Conservation (phyloP, 108 stramenopile species). For the Halocafeteria seosinensis region DNA sequence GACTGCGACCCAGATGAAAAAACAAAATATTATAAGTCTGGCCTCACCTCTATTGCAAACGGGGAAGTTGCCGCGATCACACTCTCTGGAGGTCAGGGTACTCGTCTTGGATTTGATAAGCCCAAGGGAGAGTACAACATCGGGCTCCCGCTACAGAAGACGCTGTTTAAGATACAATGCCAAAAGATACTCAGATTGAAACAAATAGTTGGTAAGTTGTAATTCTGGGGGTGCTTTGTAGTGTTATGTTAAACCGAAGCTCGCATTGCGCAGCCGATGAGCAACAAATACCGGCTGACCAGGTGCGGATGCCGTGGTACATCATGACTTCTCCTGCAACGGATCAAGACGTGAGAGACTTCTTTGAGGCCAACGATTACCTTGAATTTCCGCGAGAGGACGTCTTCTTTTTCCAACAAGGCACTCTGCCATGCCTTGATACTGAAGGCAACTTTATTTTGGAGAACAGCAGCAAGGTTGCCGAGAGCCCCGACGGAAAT, state of each 20-base stretch:
- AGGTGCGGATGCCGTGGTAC: constrained; percentile 51
- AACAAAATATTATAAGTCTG: constrained; percentile 7
- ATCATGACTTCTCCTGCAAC: constrained; percentile 94
- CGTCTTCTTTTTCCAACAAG: constrained; percentile 74
- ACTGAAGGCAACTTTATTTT: constrained; percentile 75
- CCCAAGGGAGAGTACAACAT: constrained; percentile 92
- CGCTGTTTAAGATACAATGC: constrained; percentile 61
- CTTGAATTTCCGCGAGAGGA: constrained; percentile 57
- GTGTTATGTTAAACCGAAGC: no score
- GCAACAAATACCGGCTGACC: background rate
- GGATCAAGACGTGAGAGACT: constrained; percentile 55
- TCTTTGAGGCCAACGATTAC: constrained; percentile 49
- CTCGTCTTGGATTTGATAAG: constrained; percentile 72
- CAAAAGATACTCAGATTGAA: constrained; percentile 54
- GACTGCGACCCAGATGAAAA: background rate
- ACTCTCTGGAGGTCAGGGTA: constrained; percentile 83
- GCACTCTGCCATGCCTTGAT: constrained; percentile 64
- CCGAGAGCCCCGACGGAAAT: constrained; percentile 86
- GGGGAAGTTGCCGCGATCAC: constrained; percentile 71
- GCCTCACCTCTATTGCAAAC: constrained; percentile 15
- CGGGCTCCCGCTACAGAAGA: constrained; percentile 56
- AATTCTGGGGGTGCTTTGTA: no score
- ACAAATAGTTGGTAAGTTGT: no score
- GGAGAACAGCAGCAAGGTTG: constrained; percentile 40
- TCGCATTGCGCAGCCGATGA: constrained; percentile 12